Percentiles rank a stretch among this genome's conserved stretches.
Conservation (phyloP, 805 yeast species). For the Candida insectorum region DNA sequence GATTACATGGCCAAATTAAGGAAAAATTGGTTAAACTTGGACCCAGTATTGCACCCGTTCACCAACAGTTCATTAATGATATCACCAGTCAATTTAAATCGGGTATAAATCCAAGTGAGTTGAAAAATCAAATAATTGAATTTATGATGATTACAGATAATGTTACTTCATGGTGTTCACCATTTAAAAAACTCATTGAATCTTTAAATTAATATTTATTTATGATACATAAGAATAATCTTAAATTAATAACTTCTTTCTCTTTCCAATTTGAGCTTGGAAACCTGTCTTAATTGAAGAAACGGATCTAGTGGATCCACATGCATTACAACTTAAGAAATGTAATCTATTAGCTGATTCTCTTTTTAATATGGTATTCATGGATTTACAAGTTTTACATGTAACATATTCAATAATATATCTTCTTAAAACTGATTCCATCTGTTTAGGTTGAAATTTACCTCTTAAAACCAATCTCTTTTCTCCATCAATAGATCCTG, state of each 20-base stretch:
- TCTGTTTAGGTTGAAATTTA: constrained; percentile 95
- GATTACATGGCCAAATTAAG: constrained; percentile 43
- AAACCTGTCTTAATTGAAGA: constrained; percentile 98
- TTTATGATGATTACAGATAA: constrained; percentile 60
- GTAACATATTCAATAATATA: constrained; percentile 96
- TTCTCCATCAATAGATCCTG: constrained; percentile 98
- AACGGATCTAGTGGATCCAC: constrained; percentile 97
- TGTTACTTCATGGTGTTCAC: constrained; percentile 63
- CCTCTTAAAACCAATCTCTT: constrained; percentile 97
- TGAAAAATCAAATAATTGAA: constrained; percentile 35
- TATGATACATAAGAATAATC: constrained; percentile 15
- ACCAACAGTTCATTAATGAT: constrained; percentile 14
- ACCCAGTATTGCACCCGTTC: constrained; percentile 2
- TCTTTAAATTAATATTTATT: no score
- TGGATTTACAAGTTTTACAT: constrained; percentile 97
- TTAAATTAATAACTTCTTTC: constrained; percentile 49
- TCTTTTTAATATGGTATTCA: constrained; percentile 92
- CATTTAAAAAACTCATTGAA: constrained; percentile 56
- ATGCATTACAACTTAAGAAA: constrained; percentile 95
- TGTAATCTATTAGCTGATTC: constrained; percentile 95
- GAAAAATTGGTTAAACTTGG: constrained; percentile 27
- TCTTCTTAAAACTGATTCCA: constrained; percentile 94
- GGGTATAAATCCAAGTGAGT: neutral
- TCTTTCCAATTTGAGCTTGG: constrained; percentile 95
- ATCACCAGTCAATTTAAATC: constrained; percentile 9